Conservation (phyloP, 148 eudicot species). For the Fagopyrum homotropicum region DNA sequence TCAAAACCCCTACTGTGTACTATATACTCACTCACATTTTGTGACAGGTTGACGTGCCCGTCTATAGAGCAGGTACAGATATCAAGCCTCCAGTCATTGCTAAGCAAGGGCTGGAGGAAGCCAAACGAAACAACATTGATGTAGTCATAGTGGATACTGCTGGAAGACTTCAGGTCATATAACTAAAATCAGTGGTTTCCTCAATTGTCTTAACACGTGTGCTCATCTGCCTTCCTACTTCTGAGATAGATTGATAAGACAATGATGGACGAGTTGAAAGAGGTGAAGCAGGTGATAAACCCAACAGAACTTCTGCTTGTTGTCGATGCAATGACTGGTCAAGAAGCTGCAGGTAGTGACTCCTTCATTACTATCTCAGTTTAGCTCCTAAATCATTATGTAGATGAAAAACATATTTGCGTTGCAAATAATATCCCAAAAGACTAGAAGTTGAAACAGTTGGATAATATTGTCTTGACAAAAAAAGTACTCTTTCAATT, state of each 20-base stretch:
- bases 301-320: slow-evolving; percentile 95
- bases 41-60: slow-evolving; percentile 90
- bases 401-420: neutral
- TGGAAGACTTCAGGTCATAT: slow-evolving; percentile 92
- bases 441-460: neutral
- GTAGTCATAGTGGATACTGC: slow-evolving; percentile 97
- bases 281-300: slow-evolving; percentile 68
- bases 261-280: slow-evolving; percentile 97
- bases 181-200: slow-evolving; percentile 5
- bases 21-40: slow-evolving; percentile 20
- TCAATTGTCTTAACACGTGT: neutral
- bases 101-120: slow-evolving; percentile 73
- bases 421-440: neutral
- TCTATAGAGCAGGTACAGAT: slow-evolving; percentile 82
- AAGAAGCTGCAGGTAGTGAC: slow-evolving; percentile 91
- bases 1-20: neutral
- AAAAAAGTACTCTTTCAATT: slow-evolving; percentile 13
- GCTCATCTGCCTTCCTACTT: slow-evolving; percentile 5
- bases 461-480: neutral
- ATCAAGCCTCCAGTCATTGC: slow-evolving; percentile 87
- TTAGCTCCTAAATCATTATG: neutral
- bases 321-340: slow-evolving; percentile 99
- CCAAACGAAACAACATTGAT: slow-evolving; percentile 74
- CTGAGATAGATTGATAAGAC: slow-evolving; percentile 66
- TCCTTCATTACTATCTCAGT: neutral